Percentiles rank a stretch among this genome's conserved stretches.
Conservation (phyloP, 345 rosid genomes). For the Populus simonii region DNA sequence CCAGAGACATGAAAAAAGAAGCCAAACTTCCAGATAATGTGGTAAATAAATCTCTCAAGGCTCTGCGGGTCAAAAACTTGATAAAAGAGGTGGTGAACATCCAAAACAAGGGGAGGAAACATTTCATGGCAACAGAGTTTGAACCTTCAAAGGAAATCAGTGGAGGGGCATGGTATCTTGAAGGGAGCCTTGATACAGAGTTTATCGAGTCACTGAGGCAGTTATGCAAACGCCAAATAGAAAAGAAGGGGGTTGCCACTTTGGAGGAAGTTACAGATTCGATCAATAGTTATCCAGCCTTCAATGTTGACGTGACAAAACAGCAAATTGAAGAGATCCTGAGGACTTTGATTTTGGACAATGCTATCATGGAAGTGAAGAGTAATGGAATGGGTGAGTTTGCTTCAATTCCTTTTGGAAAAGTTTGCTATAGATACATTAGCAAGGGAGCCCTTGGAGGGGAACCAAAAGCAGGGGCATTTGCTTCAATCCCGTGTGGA, state of each 20-base stretch:
- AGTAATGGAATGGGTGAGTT: slow-evolving; percentile 63
- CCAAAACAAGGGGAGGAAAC: neutral
- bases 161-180: slow-evolving; percentile 74
- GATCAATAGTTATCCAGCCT: slow-evolving; percentile 34
- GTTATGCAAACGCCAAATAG: slow-evolving; percentile 36
- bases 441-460: slow-evolving; percentile 31
- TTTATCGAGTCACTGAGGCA: slow-evolving; percentile 43
- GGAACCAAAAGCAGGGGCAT: slow-evolving; percentile 44
- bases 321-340: slow-evolving; percentile 61
- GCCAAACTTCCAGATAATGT: slow-evolving; percentile 31
- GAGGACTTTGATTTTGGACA: slow-evolving; percentile 64
- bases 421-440: slow-evolving; percentile 45
- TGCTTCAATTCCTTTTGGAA: slow-evolving; percentile 41
- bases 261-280: slow-evolving; percentile 41
- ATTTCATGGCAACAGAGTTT: slow-evolving; percentile 20
- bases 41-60: slow-evolving; percentile 45
- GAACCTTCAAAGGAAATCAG: slow-evolving; percentile 64
- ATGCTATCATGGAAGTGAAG: slow-evolving; percentile 51
- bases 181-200: slow-evolving; percentile 51
- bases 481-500: slow-evolving; percentile 81
- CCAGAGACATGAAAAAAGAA: slow-evolving; percentile 43
- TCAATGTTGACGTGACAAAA: slow-evolving; percentile 26
- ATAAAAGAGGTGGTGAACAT: neutral
- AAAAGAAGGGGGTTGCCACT: slow-evolving; percentile 39
- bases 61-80: slow-evolving; percentile 32